These are phyloP conservation scores for Silene uniflora DNA, from an alignment of 148 eudicot species.

Conservation along the genomic window DNA sequence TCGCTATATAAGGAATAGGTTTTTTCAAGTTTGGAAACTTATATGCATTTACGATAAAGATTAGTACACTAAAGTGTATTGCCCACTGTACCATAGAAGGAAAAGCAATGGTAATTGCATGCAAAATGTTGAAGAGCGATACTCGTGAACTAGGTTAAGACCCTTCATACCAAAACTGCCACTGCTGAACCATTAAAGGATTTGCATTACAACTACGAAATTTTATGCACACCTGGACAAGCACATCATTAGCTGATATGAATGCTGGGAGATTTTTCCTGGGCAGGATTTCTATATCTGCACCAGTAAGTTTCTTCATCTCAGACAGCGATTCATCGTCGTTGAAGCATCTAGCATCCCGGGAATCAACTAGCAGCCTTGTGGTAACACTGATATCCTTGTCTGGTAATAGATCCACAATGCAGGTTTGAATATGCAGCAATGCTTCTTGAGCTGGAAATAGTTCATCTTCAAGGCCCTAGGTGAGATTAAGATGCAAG, in stretches of 20 bases:
- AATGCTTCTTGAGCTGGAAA: conserved; percentile 99
- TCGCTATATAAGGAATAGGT: not conserved
- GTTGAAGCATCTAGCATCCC: conserved; percentile 60
- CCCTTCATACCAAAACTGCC: not conserved
- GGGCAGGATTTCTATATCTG: conserved; percentile 67
- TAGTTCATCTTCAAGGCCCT: conserved; percentile 95
- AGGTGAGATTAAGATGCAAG: conserved; percentile 11
- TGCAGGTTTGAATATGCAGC: conserved; percentile 89
- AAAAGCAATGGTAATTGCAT: conserved; percentile 1
- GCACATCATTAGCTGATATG: conserved; percentile 54
- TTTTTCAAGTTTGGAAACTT: not conserved
- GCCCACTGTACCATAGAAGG: not conserved
- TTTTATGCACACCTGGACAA: conserved; percentile 62
- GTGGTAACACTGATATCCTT: conserved; percentile 83
- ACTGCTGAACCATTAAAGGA: conserved; percentile 3
- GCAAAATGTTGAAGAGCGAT: not conserved
- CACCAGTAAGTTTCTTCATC: conserved; percentile 66
- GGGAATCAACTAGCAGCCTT: conserved; percentile 64
- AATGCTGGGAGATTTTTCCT: conserved; percentile 66
- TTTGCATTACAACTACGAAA: not conserved
- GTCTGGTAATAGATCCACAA: conserved; percentile 71
- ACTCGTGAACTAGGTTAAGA: no score
- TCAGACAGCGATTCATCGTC: conserved; percentile 57
- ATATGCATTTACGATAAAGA: not conserved
- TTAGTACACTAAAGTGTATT: not conserved